Base-by-base conservation (phyloP, 352 stramenopile species). In the Globisporangium lucens region DNA sequence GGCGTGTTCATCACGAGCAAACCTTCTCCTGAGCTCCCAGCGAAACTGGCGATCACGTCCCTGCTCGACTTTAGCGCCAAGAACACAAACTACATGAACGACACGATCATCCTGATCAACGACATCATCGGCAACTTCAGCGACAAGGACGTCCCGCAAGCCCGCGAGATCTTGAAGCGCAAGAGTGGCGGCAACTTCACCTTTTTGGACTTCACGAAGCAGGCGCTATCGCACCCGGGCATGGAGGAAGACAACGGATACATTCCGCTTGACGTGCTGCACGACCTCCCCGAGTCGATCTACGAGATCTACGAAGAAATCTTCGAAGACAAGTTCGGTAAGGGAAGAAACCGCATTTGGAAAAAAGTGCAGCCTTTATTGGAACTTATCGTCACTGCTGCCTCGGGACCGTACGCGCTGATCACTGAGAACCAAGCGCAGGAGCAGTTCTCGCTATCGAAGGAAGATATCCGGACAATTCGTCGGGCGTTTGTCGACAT, bases 271-370 rank as follows among this genome's bases (percentile, higher is more conserved):
- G 79, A 78, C 10, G 77, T 94, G 9, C 73, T 93, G 5, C 69
- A 90, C 20, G 84, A 95, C 30, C 71, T 95, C 36, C 88, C 88
- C 2, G 77, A 94, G 70, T 87, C 84, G 17, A 69, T 95, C 33
- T 89, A 85, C 68, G 88, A 93, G 52, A 95, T 95, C 61, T 94
- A 89, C 63, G 77, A 80, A 2, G 83, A 93, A 69, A 93, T 95
- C 49, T 95, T 95, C 56, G 83, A 95, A 58, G 88, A 95, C 68
- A 95, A 95, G 72, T 95, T 94, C 59, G 88, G 88, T 33, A 78
- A 88, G 33, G 86, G 83, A 13, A 82, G 77, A 24, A 83, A 68
- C n/a, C 88, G 86, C 24, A 62, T 91, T n/a, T 95, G 88, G 88
- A 75, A 75, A 41, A 93, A 93, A 69, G 85, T 76, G 1, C 80